Evolutionary conservation across 2,329 filamentous ascomycete species (phyloP).

Genomic region (Elsinoe australis): DNA sequence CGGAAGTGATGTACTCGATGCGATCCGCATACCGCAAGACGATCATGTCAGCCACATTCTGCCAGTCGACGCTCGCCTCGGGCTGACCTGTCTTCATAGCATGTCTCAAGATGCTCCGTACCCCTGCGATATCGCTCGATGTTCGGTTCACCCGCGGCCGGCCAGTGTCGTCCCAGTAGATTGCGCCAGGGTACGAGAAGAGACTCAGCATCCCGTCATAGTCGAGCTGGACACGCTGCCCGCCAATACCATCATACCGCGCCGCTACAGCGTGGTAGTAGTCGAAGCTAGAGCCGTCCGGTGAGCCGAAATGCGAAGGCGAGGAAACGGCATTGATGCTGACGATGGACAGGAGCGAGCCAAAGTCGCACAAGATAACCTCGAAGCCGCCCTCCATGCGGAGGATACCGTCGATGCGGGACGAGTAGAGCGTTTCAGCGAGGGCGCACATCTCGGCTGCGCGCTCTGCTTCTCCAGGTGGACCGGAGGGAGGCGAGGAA

Average conservation of each 20-base stretch:
- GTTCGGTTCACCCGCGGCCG: slow-evolving; percentile 38
- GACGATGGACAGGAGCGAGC: slow-evolving; percentile 33
- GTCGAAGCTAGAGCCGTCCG: slow-evolving; percentile 20
- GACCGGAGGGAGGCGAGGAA: slow-evolving; percentile 18
- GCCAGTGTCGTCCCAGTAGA: slow-evolving; percentile 28
- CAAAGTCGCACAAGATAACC: slow-evolving; percentile 60
- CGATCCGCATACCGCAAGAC: slow-evolving; percentile 54
- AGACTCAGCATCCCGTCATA: slow-evolving; percentile 45
- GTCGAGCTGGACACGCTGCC: slow-evolving; percentile 38
- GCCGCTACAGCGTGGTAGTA: slow-evolving; percentile 37
- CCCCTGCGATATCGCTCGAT: too few relatives aligned
- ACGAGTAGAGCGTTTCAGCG: slow-evolving; percentile 42
- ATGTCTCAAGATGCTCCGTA: slow-evolving; percentile 33
- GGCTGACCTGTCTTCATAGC: slow-evolving; percentile 34
- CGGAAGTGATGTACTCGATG: slow-evolving; percentile 36
- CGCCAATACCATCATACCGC: slow-evolving; percentile 40
- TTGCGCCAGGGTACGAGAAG: slow-evolving; percentile 35
- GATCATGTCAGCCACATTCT: slow-evolving; percentile 58
- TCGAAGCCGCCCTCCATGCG: slow-evolving; percentile 66
- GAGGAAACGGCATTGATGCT: slow-evolving; percentile 28
- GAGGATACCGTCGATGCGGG: slow-evolving; percentile 54
- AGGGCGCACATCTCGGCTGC: slow-evolving; percentile 51
- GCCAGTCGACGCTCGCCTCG: slow-evolving; percentile 50
- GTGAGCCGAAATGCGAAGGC: not conserved
- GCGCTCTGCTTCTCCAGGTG: slow-evolving; percentile 44